A percentile compares a stretch with the other conserved stretches of the same genome.
phyloP scores from a whole-genome alignment of 371 early-diverging fungal species.

The Mycotypha africana region DNA sequence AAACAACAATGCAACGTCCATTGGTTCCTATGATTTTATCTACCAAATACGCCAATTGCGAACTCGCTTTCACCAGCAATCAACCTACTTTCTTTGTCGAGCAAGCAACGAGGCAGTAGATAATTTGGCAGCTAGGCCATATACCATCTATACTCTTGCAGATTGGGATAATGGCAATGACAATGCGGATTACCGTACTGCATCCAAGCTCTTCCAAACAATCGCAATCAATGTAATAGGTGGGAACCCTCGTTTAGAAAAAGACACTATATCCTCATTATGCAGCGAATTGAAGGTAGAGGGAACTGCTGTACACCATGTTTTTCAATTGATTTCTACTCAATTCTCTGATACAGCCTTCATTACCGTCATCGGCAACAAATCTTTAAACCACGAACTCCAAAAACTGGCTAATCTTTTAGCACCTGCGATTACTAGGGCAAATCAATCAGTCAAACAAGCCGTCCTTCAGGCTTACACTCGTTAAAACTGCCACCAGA shows the following conservation, averaged over 20 bases:
- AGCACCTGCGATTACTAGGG: slow-evolving; percentile 8
- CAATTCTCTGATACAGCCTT: slow-evolving; percentile 5
- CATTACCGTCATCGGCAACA: slow-evolving; percentile 3
- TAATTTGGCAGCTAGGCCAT: slow-evolving; percentile 8
- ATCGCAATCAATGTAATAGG: slow-evolving; percentile 9
- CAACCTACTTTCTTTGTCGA: slow-evolving; percentile 9
- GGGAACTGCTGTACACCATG: slow-evolving; percentile 7
- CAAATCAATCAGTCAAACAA: slow-evolving; percentile 10
- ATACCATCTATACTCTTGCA: slow-evolving; percentile 15
- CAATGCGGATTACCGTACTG: slow-evolving; percentile 10
- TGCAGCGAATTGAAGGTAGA: slow-evolving; percentile 5
- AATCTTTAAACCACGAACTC: slow-evolving; percentile 4
- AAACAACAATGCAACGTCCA: slow-evolving; percentile 6
- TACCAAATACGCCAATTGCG: slow-evolving; percentile 9
- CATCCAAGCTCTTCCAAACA: slow-evolving; percentile 7
- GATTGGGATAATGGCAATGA: slow-evolving; percentile 9
- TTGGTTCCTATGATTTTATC: slow-evolving; percentile 8
- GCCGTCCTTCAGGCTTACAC: slow-evolving; percentile 7
- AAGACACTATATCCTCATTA: slow-evolving; percentile 2
- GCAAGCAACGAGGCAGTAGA: slow-evolving; percentile 6
- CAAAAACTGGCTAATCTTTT: slow-evolving; percentile 6
- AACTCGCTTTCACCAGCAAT: slow-evolving; percentile 2
- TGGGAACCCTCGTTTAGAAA: slow-evolving; percentile 9
- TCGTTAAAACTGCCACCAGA: slow-evolving; percentile 10
- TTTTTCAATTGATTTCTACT: slow-evolving; percentile 9